These are phyloP conservation scores for Fusarium sp. DNA, from an alignment of 2,329 filamentous ascomycete genomes.

Conservation along the genomic window DNA sequence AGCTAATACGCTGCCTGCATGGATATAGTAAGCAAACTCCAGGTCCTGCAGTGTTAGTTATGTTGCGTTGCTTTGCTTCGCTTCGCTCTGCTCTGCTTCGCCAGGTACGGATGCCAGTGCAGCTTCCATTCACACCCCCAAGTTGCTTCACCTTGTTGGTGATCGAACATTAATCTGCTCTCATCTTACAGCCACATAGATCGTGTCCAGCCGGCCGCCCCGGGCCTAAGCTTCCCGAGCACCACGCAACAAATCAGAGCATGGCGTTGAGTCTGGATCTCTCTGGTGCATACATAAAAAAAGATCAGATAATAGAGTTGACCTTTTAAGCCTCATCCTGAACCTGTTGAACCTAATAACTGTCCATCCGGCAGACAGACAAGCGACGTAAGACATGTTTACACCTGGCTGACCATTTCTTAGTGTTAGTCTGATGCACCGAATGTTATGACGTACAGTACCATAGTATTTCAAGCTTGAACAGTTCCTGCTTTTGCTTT, in stretches of 20 bases:
- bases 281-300: not conserved
- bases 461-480: not conserved
- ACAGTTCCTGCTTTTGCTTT: slow-evolving; percentile 36
- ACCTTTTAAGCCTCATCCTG: not conserved
- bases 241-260: slow-evolving; percentile 21
- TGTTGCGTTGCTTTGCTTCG: slow-evolving; percentile 2
- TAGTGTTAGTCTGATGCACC: slow-evolving; percentile 14
- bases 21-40: slow-evolving; percentile 27
- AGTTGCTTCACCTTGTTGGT: not conserved
- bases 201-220: slow-evolving; percentile 27
- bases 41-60: not conserved
- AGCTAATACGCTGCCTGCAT: slow-evolving; percentile 14
- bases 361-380: slow-evolving; percentile 8
- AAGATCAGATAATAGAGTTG: not conserved
- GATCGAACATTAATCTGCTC: slow-evolving; percentile 8
- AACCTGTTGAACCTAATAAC: not conserved
- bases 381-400: not conserved
- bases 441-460: slow-evolving; percentile 27
- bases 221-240: slow-evolving; percentile 9
- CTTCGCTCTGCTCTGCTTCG: not conserved
- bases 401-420: not conserved
- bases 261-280: slow-evolving; percentile 31
- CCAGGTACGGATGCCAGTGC: not conserved
- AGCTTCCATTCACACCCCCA: slow-evolving; percentile 2
- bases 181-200: slow-evolving; percentile 19